Evolutionary conservation across 2,329 filamentous ascomycete genomes (phyloP), one percentile per base, ranked within the genome.

Genomic region (Celoporthe dispersa): DNA sequence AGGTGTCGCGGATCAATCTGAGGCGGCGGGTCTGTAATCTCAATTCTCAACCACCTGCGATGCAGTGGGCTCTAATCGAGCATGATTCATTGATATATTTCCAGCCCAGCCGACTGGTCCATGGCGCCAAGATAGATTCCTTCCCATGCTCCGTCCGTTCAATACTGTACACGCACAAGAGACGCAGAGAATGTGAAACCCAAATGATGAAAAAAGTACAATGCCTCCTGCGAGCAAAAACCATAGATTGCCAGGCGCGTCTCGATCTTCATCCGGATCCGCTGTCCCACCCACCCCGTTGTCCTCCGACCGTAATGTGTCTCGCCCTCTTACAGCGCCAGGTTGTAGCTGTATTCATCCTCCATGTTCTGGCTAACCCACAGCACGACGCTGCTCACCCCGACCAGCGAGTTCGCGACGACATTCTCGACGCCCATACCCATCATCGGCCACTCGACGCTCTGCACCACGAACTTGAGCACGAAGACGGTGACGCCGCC

Each of bases 341-440:
- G 80, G 78, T 90, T 91, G 79, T 91, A 91, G 62, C 88, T 86
- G 75, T 91, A 91, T 79, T 91, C 89, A 76, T 91, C 89, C 82
- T 91, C 89, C 87, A 91, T 91, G 76, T 91, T 91, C 83, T 91
- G 89, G 80, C 86, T 89, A 68, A 91, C 80, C 89, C 89, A 91
- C 57, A 91, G 84, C 71, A 91, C 86, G 63, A 90, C 88, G 31
- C 86, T 87, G 80, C 88, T 89, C 68, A 89, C 77, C 67, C 88
- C 88, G 68, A 91, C 88, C 48, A 90, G 81, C 35, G 82, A 88
- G 79, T 91, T 91, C 73, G 88, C 87, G 48, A 91, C 82, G n/a
- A 91, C 83, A 73, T 91, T 91, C 81, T 90, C 87, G 68, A 90
- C 83, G 25, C 89, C 88, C 88, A 91, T 91, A 72, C 84, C 82